A percentile compares a stretch with the other conserved stretches of the same genome.
phyloP scores from a whole-genome alignment of 2,329 filamentous ascomycete genomes.

The Eutypa lata region DNA sequence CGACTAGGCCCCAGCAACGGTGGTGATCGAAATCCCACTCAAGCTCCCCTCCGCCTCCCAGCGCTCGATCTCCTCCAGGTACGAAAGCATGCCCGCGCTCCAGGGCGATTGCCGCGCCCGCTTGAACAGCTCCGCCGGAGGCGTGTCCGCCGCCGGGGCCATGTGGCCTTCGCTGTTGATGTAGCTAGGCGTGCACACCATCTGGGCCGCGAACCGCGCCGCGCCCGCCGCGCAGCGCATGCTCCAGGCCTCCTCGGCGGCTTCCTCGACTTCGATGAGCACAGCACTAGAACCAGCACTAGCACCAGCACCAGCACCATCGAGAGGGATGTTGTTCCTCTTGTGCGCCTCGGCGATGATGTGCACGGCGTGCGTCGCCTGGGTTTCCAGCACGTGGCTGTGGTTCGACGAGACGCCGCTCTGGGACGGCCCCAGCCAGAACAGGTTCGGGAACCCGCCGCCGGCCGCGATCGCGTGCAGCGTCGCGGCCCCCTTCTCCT shows the following conservation, averaged over 20 bases:
- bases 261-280: conserved; percentile 42
- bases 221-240: conserved; percentile 33
- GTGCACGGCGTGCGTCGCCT: conserved; percentile 17
- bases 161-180: conserved; percentile 43
- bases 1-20: no score
- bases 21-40: conserved; percentile 15
- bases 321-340: not conserved
- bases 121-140: conserved; percentile 30
- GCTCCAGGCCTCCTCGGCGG: conserved; percentile 47
- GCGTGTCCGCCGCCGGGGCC: conserved; percentile 9
- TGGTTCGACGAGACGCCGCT: conserved; percentile 27
- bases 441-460: conserved; percentile 53
- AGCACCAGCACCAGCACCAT: conserved; percentile 2
- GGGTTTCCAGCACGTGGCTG: conserved; percentile 15
- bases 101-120: conserved; percentile 25
- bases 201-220: conserved; percentile 34
- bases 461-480: conserved; percentile 47
- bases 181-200: conserved; percentile 54
- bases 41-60: conserved; percentile 31
- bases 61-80: conserved; percentile 18
- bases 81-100: conserved; percentile 31
- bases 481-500: conserved; percentile 38
- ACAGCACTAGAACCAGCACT: conserved; percentile 6
- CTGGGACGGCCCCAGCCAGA: conserved; percentile 44
- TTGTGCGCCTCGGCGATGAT: conserved; percentile 33